Evolutionary conservation across 805 yeast species (phyloP).

Genomic region (Jamesozyma spencerorum): DNA sequence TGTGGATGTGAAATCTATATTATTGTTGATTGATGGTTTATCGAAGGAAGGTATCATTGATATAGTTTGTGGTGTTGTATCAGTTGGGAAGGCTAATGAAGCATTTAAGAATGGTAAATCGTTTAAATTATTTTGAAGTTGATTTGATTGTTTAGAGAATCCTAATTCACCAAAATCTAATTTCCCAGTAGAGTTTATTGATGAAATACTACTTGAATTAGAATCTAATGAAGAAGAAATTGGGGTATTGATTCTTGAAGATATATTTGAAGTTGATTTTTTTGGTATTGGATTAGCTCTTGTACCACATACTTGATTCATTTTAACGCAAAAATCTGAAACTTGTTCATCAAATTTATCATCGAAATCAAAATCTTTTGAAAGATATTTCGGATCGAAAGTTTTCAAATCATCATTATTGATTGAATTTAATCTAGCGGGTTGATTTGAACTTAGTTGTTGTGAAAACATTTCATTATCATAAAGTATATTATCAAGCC

Average conservation of each 20-base stretch:
- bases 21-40: not conserved
- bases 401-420: too few relatives aligned
- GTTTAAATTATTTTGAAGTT: not conserved
- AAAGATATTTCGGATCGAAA: slow-evolving; percentile 8
- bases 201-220: slow-evolving; percentile 3
- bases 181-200: not conserved
- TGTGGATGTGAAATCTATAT: not conserved
- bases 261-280: not conserved
- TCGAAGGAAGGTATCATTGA: not conserved
- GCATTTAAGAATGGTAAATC: slow-evolving; percentile 22
- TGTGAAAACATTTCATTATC: slow-evolving; percentile 10
- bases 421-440: too few relatives aligned
- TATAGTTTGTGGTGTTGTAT: slow-evolving; percentile 3
- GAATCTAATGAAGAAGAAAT: not conserved
- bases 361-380: slow-evolving; percentile 30
- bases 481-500: slow-evolving; percentile 16
- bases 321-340: slow-evolving; percentile 63
- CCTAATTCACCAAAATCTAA: slow-evolving; percentile 15
- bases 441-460: slow-evolving; percentile 3
- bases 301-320: slow-evolving; percentile 78
- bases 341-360: slow-evolving; percentile 59
- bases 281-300: slow-evolving; percentile 57
- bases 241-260: slow-evolving; percentile 1
- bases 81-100: slow-evolving; percentile 27
- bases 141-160: slow-evolving; percentile 1